Evolutionary conservation across 306 rosid species (phyloP).

Genomic region (Quercus cerris): DNA sequence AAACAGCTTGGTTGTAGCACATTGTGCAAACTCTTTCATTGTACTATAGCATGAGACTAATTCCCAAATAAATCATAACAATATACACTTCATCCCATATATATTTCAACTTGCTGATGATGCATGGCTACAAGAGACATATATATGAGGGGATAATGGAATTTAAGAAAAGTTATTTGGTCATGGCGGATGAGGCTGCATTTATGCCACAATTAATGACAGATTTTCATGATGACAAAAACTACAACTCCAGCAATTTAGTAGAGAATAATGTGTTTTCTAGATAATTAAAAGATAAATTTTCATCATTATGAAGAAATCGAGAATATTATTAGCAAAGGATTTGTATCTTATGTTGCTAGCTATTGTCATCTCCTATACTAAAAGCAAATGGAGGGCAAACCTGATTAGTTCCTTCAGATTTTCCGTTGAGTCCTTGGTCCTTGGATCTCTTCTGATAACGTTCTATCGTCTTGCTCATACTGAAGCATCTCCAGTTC

Average conservation of each 20-base stretch:
- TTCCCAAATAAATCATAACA: background rate
- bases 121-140: no score
- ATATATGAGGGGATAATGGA: background rate
- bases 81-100: background rate
- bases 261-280: no score
- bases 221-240: background rate
- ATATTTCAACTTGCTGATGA: background rate
- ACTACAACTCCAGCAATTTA: background rate
- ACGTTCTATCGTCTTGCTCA: slow-evolving; percentile 73
- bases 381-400: background rate
- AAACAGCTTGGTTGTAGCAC: background rate
- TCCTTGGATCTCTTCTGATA: slow-evolving; percentile 64
- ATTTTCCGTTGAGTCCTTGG: slow-evolving; percentile 21
- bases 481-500: slow-evolving; percentile 51
- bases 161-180: background rate
- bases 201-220: background rate
- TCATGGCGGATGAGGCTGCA: background rate
- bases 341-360: background rate
- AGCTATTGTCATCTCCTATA: background rate
- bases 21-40: background rate
- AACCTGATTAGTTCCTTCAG: slow-evolving; percentile 55
- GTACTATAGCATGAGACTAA: background rate
- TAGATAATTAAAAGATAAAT: background rate
- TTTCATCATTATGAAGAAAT: background rate
- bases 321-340: background rate